Evolutionary conservation across 495 filamentous ascomycete genomes (phyloP).

Genomic region (Penicillium parvum): DNA sequence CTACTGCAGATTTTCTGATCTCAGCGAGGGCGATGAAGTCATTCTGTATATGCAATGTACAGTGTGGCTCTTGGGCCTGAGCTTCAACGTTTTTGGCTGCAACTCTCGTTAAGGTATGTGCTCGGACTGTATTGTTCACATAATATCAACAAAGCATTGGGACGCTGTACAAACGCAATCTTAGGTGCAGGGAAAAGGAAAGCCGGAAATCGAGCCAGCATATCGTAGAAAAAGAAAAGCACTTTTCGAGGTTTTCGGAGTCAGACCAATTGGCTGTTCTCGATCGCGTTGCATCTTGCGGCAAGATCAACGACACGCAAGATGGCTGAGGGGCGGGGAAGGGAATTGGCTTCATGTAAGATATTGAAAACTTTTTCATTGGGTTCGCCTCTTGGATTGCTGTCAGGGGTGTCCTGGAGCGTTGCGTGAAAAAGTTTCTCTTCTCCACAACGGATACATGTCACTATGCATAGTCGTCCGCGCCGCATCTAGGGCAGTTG

Average conservation of each 20-base stretch:
- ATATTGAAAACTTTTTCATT: slow-evolving; percentile 1
- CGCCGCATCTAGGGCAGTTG: slow-evolving; percentile 14
- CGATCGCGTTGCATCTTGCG: slow-evolving; percentile 6
- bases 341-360: not conserved
- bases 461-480: slow-evolving; percentile 15
- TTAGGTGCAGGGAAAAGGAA: slow-evolving; percentile 1
- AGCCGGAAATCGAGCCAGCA: not conserved
- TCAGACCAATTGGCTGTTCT: slow-evolving; percentile 10
- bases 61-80: slow-evolving; percentile 1
- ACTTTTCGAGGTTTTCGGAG: slow-evolving; percentile 12
- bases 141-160: not conserved
- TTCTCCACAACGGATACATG: slow-evolving; percentile 13
- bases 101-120: not conserved
- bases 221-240: slow-evolving; percentile 17
- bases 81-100: not conserved
- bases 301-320: slow-evolving; percentile 6
- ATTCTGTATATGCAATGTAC: slow-evolving; percentile 11
- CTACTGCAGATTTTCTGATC: slow-evolving; percentile 23
- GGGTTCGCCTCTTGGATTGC: not conserved
- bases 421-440: slow-evolving; percentile 10
- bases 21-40: not conserved
- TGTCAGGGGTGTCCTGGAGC: slow-evolving; percentile 14
- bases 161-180: slow-evolving; percentile 9
- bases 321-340: not conserved
- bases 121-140: not conserved